A percentile compares a stretch with the other conserved stretches of the same genome.
Evolutionary conservation across 495 filamentous ascomycete genomes (phyloP).

Genomic region (Penicillium waksmanii): DNA sequence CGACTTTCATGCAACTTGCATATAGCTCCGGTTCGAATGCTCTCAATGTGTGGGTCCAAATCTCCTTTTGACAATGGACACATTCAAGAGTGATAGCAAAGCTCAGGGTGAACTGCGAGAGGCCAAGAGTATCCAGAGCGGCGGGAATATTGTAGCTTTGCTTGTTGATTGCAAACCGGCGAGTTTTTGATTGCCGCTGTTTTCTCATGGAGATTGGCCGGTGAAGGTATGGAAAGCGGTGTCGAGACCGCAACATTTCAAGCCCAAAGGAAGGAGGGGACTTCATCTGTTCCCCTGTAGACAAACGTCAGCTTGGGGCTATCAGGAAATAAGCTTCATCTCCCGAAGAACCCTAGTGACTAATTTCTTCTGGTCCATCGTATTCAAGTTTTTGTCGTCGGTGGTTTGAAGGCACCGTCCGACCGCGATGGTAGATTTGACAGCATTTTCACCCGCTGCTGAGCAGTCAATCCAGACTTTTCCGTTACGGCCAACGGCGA

Average conservation of each 20-base stretch:
- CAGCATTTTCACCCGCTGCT: constrained; percentile 58
- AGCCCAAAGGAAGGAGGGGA: neutral
- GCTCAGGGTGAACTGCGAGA: neutral
- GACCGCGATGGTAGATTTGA: constrained; percentile 71
- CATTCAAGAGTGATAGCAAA: neutral
- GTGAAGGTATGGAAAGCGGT: neutral
- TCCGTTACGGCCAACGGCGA: constrained; percentile 93
- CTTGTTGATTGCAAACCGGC: neutral
- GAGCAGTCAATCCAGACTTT: constrained; percentile 82
- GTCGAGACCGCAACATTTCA: neutral
- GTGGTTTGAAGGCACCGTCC: constrained; percentile 80
- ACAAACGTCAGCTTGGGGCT: neutral
- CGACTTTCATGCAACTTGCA: neutral
- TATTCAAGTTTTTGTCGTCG: constrained; percentile 66
- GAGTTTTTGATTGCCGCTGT: too few relatives aligned
- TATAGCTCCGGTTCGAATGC: too few relatives aligned
- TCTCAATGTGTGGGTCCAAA: neutral
- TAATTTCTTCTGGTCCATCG: constrained; percentile 78
- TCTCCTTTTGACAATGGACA: neutral
- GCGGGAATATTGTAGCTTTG: neutral
- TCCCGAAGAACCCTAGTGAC: constrained; percentile 68
- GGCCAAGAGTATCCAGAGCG: neutral
- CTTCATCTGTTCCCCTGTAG: neutral
- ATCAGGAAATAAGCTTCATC: constrained; percentile 45
- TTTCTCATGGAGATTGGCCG: neutral